Evolutionary conservation across 169 alveolate species (phyloP).

Genomic region (Cyclospora cayetanensis): DNA sequence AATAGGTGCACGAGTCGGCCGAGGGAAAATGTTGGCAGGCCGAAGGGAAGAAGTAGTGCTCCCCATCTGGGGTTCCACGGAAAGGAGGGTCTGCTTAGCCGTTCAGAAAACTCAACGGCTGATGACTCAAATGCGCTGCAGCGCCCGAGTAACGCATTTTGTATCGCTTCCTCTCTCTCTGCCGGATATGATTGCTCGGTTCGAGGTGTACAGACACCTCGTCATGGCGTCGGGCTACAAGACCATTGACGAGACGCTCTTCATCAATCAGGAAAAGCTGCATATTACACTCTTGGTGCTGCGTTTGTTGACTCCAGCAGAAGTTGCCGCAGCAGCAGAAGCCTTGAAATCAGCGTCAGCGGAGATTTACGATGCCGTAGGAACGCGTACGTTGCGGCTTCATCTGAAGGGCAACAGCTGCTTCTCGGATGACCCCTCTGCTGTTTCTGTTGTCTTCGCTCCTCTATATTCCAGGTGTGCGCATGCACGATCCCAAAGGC

Average conservation of each 20-base stretch:
- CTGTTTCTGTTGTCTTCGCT: conserved; percentile 49
- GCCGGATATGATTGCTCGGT: background rate
- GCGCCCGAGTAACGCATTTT: conserved; percentile 5
- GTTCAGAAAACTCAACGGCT: background rate
- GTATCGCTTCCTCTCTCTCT: conserved; percentile 20
- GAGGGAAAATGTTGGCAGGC: background rate
- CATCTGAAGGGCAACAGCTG: conserved; percentile 43
- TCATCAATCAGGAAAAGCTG: background rate
- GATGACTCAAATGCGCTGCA: background rate
- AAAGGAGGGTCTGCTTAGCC: background rate
- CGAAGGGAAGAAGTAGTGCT: background rate
- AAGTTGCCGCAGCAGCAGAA: background rate
- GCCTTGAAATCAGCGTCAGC: conserved; percentile 8
- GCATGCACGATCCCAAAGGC: background rate
- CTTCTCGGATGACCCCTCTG: conserved; percentile 49
- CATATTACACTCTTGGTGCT: conserved; percentile 46
- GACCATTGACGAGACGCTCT: background rate
- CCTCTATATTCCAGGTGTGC: conserved; percentile 39
- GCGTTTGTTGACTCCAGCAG: background rate
- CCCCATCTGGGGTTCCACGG: background rate
- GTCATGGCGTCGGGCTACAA: background rate
- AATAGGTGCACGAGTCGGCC: background rate
- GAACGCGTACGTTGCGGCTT: background rate
- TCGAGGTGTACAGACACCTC: conserved; percentile 32
- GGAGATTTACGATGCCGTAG: conserved; percentile 63